These are phyloP conservation scores for Basidiobolus heterosporus DNA, from an alignment of 371 early-diverging fungal genomes.

Conservation along the genomic window DNA sequence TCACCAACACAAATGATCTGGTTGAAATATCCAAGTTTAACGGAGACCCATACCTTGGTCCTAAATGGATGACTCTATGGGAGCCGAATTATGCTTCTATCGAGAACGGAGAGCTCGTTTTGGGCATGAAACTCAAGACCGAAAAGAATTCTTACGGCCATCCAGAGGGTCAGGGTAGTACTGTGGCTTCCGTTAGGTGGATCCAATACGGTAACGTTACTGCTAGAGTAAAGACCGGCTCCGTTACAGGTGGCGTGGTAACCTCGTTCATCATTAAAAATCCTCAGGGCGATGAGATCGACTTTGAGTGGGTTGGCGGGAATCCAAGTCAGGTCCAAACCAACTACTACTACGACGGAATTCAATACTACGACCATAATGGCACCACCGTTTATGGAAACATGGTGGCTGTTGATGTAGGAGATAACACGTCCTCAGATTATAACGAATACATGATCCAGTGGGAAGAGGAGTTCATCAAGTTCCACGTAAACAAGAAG, in stretches of 20 bases:
- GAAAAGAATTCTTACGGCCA: too few relatives aligned
- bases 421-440: conserved; percentile 9
- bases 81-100: too few relatives aligned
- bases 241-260: conserved; percentile 32
- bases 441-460: conserved; percentile 24
- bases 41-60: too few relatives aligned
- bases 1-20: too few relatives aligned
- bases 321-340: conserved; percentile 30
- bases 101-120: too few relatives aligned
- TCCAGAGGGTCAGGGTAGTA: too few relatives aligned
- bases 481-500: conserved; percentile 28
- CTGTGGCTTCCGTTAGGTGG: conserved; percentile 12
- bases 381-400: conserved; percentile 12
- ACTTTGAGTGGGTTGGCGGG: conserved; percentile 53
- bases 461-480: conserved; percentile 33
- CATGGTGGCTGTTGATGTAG: neutral
- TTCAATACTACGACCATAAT: conserved; percentile 14
- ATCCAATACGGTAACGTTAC: conserved; percentile 33
- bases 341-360: conserved; percentile 46
- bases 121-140: too few relatives aligned
- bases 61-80: too few relatives aligned
- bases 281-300: conserved; percentile 44
- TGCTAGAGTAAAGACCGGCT: conserved; percentile 30
- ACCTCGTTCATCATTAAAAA: conserved; percentile 41
- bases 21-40: too few relatives aligned